Conservation (phyloP, 176 grass and related monocot species). For the Carex littledalei region DNA sequence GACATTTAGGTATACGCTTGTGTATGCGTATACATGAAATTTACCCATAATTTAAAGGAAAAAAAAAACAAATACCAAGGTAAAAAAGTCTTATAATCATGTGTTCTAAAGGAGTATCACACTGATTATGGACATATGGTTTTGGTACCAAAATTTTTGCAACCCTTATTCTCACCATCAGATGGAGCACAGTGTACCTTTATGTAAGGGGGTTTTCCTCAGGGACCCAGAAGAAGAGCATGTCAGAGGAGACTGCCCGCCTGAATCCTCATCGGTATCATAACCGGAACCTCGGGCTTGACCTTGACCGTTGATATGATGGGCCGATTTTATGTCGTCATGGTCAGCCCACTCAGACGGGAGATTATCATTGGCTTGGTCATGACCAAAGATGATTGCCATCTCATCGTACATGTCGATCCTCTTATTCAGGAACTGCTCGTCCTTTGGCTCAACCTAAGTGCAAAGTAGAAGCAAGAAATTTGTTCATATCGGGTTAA, state of each 20-base stretch:
- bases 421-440: constrained; percentile 13
- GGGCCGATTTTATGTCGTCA: neutral
- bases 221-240: neutral
- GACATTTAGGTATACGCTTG: too few relatives aligned
- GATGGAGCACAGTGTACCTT: neutral
- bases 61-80: neutral
- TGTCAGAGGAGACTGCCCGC: neutral
- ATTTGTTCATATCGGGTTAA: neutral
- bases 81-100: neutral
- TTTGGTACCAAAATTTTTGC: neutral
- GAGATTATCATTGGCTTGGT: neutral
- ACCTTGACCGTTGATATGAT: neutral
- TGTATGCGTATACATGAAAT: too few relatives aligned
- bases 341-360: neutral
- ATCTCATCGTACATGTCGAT: constrained; percentile 23
- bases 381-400: neutral
- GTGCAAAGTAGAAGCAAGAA: neutral
- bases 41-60: too few relatives aligned
- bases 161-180: neutral
- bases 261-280: neutral
- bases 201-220: neutral
- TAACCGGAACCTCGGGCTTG: neutral
- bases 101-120: neutral
- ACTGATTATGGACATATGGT: neutral
- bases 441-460: constrained; percentile 13